phyloP scores from a whole-genome alignment of 306 rosid genomes.

The Quercus gilva region DNA sequence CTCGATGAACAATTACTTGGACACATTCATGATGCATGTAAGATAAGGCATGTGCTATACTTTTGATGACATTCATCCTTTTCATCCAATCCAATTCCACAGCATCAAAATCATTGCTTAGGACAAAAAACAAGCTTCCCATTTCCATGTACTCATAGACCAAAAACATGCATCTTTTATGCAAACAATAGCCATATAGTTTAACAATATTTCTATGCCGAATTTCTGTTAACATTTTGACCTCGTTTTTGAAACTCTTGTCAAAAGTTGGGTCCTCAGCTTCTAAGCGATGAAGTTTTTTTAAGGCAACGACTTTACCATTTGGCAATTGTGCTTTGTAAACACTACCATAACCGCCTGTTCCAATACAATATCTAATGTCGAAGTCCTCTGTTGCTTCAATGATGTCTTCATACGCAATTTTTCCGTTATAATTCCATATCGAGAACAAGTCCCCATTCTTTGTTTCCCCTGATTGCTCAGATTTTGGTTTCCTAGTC shows the following conservation, averaged over 20 bases:
- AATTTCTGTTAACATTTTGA: conserved; percentile 3
- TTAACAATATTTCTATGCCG: conserved; percentile 4
- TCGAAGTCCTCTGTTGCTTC: background rate
- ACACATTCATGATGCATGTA: conserved; percentile 25
- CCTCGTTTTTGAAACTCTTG: conserved; percentile 11
- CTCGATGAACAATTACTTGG: conserved; percentile 11
- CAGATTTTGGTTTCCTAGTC: background rate
- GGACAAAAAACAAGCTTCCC: conserved; percentile 6
- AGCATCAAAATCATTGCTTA: conserved; percentile 2
- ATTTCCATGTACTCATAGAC: conserved; percentile 25
- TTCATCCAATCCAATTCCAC: conserved; percentile 6
- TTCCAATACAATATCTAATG: conserved; percentile 1
- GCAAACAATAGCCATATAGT: conserved; percentile 22
- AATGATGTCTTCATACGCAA: background rate
- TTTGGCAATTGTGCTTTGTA: conserved; percentile 7
- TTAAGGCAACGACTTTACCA: conserved; percentile 19
- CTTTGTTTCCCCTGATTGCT: background rate
- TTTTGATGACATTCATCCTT: conserved; percentile 7
- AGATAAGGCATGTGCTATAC: background rate
- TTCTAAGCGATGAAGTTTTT: conserved; percentile 5
- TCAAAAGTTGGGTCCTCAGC: background rate
- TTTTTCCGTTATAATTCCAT: background rate
- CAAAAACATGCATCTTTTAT: conserved; percentile 15
- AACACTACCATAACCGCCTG: background rate
- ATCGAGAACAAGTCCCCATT: background rate